Base-by-base conservation (phyloP, 352 stramenopile genomes). In the Phytophthora hybrid region DNA sequence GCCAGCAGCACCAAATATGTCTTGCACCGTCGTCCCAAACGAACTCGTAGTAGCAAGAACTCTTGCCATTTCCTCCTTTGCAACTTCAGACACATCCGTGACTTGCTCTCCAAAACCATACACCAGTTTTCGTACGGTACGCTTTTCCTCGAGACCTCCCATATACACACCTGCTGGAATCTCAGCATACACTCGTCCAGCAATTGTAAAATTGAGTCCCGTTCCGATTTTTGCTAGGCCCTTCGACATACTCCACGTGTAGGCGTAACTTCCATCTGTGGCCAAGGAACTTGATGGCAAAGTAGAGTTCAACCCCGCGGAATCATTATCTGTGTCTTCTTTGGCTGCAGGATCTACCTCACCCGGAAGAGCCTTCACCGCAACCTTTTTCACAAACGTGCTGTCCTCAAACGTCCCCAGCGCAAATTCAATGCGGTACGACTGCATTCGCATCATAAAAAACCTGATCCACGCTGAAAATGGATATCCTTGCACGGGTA, bases 151-250 rank as follows among this genome's bases (percentile, higher is more conserved):
- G 47, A 73, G 70, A 34, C 41, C 19, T 21, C 64, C 34, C 0
- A 86, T 61, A 63, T 81, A 93, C 46, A 74, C 51, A 14, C 32
- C 52, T 6, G 79, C 37, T 46, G 74, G 69, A 9, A 71, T 59
- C 26, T 78, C 74, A 23, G 73, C 73, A 62, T 95, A 93, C 4
- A 95, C 77, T 73, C 85, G 79, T n/a, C 88, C 88, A 31, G 82
- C 79, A 21, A 94, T 83, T 44, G 84, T 93, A 49, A 91, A 92
- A 55, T 94, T 90, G 16, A 79, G 55, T 1, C 88, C 88, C 0
- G 82, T 92, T n/a, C 88, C 88, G 56, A 95, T 75, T 69, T 93
- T 95, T 31, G 67, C 59, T 3, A 95, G 58, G 0, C 87, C 87
- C 7, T 73, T 74, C 1, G 47, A 49, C 11, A 76, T 31, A 63